Base-by-base conservation (phyloP, 2,329 filamentous ascomycete species). In the Trichoderma koningiopsis region DNA sequence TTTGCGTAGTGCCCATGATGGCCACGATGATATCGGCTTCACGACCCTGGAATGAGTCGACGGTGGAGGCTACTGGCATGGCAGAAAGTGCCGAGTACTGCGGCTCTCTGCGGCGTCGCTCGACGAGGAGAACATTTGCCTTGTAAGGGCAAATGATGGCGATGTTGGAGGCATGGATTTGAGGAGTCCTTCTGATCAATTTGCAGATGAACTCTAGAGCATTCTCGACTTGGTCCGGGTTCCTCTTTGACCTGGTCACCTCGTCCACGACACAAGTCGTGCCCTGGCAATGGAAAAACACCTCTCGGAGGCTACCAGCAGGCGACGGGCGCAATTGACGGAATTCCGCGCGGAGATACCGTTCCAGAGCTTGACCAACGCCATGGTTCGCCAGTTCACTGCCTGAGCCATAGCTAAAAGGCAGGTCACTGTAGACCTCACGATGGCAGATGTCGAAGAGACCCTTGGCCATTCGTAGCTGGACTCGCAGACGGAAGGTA, bases 31-130 rank as follows among this genome's bases (percentile, higher is more conserved):
- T 72, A 24, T 74, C 72, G 2, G 33, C 65, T 58, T 77, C 73
- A 22, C 67, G 70, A 10, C 74, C 75, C 47, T 77, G 74, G 56
- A 70, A 75, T 1, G 70, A 71, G 53, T 75, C 72, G 22, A 75
- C 65, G 0, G 72, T 74, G 0, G 60, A 47, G 2, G 72, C 61
- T 0, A 70, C 49, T 2, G 55, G 63, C 47, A 76, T 71, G 5
- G 8, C 29, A 0, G 22, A 14, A n/a, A 76, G 69, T 7, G 10
- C 31, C 14, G 55, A 40, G 55, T 72, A 73, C 31, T 70, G 14
- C 1, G 68, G 61, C 6, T 27, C 3, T 53, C 70, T 72, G 40
- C 66, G 62, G 19, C 66, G 16, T 5, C 8, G 11, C 19, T 40
- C 10, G 40, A 70, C 40, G n/a, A n/a, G n/a, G n/a, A n/a, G n/a